Evolutionary conservation across 139 green algal species (phyloP).

Genomic region (Haematococcus lacustris): DNA sequence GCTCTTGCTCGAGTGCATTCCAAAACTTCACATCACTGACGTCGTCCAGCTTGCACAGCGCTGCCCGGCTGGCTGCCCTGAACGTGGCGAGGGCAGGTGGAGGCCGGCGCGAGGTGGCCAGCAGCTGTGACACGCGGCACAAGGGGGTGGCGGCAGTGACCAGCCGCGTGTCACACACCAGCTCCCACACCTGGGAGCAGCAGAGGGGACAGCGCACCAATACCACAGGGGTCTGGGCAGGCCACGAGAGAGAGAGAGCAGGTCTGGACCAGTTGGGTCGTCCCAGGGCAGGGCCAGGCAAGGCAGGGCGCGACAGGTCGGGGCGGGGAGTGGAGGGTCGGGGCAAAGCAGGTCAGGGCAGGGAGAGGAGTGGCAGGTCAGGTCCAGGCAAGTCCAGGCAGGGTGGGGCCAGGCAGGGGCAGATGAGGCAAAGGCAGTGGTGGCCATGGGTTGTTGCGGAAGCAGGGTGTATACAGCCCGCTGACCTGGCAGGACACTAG

Average conservation of each 20-base stretch:
- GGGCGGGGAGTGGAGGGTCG: too few species aligned
- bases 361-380: too few species aligned
- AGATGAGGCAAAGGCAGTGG: too few species aligned
- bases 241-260: too few species aligned
- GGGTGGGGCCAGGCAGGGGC: too few species aligned
- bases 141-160: conserved; percentile 23
- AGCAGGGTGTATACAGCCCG: conserved; percentile 4
- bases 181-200: conserved; percentile 47
- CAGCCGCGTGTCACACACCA: conserved; percentile 40
- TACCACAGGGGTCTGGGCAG: too few species aligned
- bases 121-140: conserved; percentile 10
- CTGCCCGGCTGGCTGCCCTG: background rate
- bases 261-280: too few species aligned
- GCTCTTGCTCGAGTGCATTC: background rate
- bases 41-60: background rate
- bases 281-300: too few species aligned
- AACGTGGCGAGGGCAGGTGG: conserved; percentile 15
- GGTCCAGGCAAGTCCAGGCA: too few species aligned
- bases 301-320: too few species aligned
- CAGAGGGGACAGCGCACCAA: conserved; percentile 1
- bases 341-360: too few species aligned
- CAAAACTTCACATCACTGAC: conserved; percentile 1
- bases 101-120: conserved; percentile 2
- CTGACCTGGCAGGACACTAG: conserved; percentile 10
- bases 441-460: too few species aligned